phyloP scores from a whole-genome alignment of 345 rosid species.

The Citrus reticulata region DNA sequence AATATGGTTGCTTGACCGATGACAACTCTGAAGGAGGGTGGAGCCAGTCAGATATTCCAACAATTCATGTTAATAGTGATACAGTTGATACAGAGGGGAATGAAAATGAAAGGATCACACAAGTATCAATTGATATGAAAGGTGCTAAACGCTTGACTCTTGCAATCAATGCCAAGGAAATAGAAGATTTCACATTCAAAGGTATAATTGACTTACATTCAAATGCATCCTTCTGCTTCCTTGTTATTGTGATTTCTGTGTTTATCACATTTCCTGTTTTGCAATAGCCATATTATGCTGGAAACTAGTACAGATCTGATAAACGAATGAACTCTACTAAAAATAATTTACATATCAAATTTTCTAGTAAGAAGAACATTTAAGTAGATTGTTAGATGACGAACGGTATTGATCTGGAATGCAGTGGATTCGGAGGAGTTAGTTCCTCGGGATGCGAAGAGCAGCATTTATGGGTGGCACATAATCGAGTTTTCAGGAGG shows the following conservation, averaged over 20 bases:
- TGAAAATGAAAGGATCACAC: slow-evolving; percentile 31
- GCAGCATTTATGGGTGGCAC: slow-evolving; percentile 73
- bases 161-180: slow-evolving; percentile 65
- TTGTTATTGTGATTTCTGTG: not conserved
- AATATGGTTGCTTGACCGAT: slow-evolving; percentile 68
- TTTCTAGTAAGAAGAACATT: too few species aligned
- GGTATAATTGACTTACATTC: slow-evolving; percentile 26
- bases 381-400: too few species aligned
- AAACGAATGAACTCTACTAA: too few species aligned
- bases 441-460: slow-evolving; percentile 50
- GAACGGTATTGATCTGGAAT: not conserved
- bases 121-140: slow-evolving; percentile 57
- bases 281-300: not conserved
- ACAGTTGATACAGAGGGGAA: slow-evolving; percentile 33
- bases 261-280: not conserved
- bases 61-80: slow-evolving; percentile 44
- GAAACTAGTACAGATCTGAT: too few species aligned
- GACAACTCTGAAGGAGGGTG: slow-evolving; percentile 63
- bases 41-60: slow-evolving; percentile 63
- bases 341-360: too few species aligned
- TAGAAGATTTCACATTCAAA: slow-evolving; percentile 69
- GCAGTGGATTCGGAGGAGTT: slow-evolving; percentile 53
- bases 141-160: slow-evolving; percentile 75
- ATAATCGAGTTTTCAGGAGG: slow-evolving; percentile 81
- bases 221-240: not conserved